Evolutionary conservation across 2,329 filamentous ascomycete genomes (phyloP), one percentile per base, ranked within the genome.

Genomic region (Beauveria brongniartii): DNA sequence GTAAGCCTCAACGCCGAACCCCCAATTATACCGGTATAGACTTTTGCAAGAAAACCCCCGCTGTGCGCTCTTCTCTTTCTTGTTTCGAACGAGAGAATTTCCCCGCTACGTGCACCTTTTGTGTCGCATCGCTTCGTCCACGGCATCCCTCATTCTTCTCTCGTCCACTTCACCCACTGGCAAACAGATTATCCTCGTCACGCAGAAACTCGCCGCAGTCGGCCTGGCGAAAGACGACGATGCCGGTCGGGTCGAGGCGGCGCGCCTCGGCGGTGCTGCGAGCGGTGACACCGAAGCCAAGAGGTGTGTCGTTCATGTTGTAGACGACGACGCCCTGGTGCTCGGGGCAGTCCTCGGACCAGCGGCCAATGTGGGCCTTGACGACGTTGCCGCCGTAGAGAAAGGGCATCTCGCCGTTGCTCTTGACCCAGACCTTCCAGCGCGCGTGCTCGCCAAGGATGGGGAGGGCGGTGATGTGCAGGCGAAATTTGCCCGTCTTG

Each of bases 361-460:
- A 93, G 64, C 92, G 79, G 22, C 91, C 91, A 20, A 94, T 84
- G 69, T 83, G 80, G 9, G 80, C 80, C 72, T 83, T 83, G 67
- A 95, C 85, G 57, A 96, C 82, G 74, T 97, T 92, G 61, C 91
- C 90, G 58, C 94, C 94, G 75, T 97, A 99, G 52, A 99, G 78
- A 74, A 96, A 97, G 1, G 94, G 93, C 92, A 97, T 96, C 70
- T 95, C 92, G 67, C 94, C 94, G 76, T 97, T 97, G 63, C 87
- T 84, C 77, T 95, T 95, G 67, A 99, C 88, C 92, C 92, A 97
- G 68, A 97, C 87, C 84, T 97, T 97, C 78, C 96, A 96, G 63
- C 94, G 82, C 50, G 93, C 93, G 74, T 97, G 91, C 66, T 91
- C 88, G 61, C 92, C 90, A 66, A 99, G 88, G 65, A 97, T 84